These are phyloP conservation scores for Epichloe sp. DNA, from an alignment of 2,329 filamentous ascomycete genomes.

Conservation along the genomic window DNA sequence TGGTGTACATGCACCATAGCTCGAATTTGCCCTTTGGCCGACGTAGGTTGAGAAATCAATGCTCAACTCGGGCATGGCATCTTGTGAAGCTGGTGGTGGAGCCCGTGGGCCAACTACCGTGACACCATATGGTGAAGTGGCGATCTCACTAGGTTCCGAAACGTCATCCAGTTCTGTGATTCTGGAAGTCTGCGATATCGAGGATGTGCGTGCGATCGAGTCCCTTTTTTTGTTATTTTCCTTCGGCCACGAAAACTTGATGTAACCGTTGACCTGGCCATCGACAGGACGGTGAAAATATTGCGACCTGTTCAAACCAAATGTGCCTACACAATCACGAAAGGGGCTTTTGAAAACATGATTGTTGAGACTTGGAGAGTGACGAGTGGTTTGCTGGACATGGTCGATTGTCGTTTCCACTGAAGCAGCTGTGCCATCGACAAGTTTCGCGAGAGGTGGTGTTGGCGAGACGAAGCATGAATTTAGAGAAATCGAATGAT, in stretches of 20 bases:
- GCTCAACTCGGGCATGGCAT: neutral
- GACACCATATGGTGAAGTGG: neutral
- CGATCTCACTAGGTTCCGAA: neutral
- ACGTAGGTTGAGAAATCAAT: neutral
- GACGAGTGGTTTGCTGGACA: neutral
- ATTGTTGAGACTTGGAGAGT: neutral
- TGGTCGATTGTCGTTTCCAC: neutral
- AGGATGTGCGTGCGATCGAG: neutral
- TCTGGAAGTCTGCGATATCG: neutral
- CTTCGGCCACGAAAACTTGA: conserved; percentile 25
- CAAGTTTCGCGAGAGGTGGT: neutral
- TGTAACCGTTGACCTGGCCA: conserved; percentile 24
- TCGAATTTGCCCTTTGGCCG: neutral
- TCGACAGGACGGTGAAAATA: conserved; percentile 18
- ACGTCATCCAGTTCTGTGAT: conserved; percentile 2
- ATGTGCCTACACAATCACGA: conserved; percentile 16
- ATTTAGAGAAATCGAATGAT: neutral
- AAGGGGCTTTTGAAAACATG: conserved; percentile 18
- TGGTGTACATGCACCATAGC: neutral
- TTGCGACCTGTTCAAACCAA: conserved; percentile 12
- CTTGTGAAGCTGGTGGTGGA: neutral
- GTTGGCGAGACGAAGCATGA: neutral
- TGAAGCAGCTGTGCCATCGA: neutral
- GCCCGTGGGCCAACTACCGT: neutral
- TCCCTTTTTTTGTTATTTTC: neutral